Evolutionary conservation across 2,329 filamentous ascomycete species (phyloP), one percentile per base, ranked within the genome.

Genomic region (Pyricularia pennisetigena): DNA sequence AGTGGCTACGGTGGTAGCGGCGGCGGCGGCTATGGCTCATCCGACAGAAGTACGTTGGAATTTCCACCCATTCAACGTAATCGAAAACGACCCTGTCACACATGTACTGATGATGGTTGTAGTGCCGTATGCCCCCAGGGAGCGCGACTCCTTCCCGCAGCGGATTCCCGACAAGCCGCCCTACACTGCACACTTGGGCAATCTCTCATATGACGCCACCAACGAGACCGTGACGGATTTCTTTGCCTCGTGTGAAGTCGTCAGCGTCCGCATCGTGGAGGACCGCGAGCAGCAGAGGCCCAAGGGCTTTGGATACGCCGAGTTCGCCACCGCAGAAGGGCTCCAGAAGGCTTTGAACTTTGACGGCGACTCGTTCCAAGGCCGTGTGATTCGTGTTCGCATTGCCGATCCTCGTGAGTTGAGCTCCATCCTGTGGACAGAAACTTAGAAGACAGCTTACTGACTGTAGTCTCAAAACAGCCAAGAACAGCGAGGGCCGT

Each of bases 281-380:
- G 96, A 99, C 80, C 95, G 94, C 77, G 85, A 97, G 78, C 91
- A 95, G 77, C 88, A 90, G 79, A 93, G 94, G 76, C 95, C 95
- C 72, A 99, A 99, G 84, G 95, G 95, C 65, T 99, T 99, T 75
- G 95, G 94, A 70, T 99, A 99, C 78, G 94, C 97, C 72, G 95
- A 99, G 79, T 99, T 99, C 75, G 88, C 85, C 72, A 90, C 88
- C 67, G 82, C 95, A 63, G 94, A 98, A 66, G 94, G 94, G 69
- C 83, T 99, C 75, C 96, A 97, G 83, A 90, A 93, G 80, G 95
- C 95, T 68, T 86, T 99, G 71, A 87, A 88, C 69, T 86, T 95
- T 71, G 94, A 94, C 75, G 92, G 93, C 74, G 84, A 88, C 70
- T 88, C 87, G 69, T 94, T 98, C 79, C 90, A 96, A 78, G 93